These are phyloP conservation scores for Yamagishiella unicocca DNA, from an alignment of 139 green algal species.

Conservation along the genomic window DNA sequence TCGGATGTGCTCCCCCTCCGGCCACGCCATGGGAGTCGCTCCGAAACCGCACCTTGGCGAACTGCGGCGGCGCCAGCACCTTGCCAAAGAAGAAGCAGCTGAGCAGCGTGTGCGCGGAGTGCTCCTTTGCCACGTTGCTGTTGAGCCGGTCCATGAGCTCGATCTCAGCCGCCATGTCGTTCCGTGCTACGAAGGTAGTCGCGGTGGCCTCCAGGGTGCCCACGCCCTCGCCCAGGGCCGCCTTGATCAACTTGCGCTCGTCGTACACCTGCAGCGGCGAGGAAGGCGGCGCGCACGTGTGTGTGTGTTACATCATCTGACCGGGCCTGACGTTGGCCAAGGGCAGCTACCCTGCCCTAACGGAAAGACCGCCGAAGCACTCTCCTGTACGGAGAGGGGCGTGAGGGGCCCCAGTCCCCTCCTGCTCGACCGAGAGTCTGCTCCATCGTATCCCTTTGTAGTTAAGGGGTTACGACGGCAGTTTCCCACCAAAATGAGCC, in stretches of 20 bases:
- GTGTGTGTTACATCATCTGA: no score
- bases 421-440: no score
- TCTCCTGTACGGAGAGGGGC: no score
- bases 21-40: no score
- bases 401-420: no score
- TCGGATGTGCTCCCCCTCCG: no score
- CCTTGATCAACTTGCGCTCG: constrained; percentile 31
- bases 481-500: no score
- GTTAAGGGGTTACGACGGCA: no score
- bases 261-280: constrained; percentile 31
- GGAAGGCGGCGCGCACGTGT: background rate
- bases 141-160: constrained; percentile 24
- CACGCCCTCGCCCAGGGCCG: background rate
- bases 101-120: constrained; percentile 34
- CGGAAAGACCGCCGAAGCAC: no score
- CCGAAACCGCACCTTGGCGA: constrained; percentile 17
- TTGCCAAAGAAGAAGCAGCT: constrained; percentile 48
- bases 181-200: background rate
- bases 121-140: constrained; percentile 43
- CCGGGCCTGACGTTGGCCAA: no score
- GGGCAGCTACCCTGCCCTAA: no score
- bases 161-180: constrained; percentile 16
- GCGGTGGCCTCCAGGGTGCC: background rate
- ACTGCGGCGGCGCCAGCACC: constrained; percentile 41
- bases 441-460: no score